Percentiles rank a stretch among this genome's conserved stretches.
These are phyloP conservation scores for Phaeotremella skinneri DNA, from an alignment of 768 basidiomycete genomes.

Conservation along the genomic window DNA sequence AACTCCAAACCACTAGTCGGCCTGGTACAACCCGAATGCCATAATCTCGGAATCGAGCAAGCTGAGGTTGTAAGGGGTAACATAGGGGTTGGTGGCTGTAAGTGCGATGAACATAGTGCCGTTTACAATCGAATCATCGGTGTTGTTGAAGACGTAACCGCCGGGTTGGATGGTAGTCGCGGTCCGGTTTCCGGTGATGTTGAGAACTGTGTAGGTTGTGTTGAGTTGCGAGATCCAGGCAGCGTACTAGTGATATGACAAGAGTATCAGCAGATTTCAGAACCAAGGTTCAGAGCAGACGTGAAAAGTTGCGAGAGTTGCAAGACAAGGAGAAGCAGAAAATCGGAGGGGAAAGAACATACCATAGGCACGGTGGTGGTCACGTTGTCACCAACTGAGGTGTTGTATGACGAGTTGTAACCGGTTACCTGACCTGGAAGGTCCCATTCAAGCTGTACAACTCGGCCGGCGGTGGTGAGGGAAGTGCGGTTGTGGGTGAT, in stretches of 20 bases:
- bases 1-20: conserved; percentile 20
- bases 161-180: conserved; percentile 59
- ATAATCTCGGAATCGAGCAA: conserved; percentile 60
- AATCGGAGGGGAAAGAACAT: conserved; percentile 6
- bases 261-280: no score
- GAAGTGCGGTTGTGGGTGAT: conserved; percentile 61
- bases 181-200: conserved; percentile 53
- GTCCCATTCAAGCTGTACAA: conserved; percentile 60
- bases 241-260: no score
- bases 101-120: conserved; percentile 62
- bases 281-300: no score
- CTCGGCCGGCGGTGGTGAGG: conserved; percentile 56
- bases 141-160: conserved; percentile 54
- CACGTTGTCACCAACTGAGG: conserved; percentile 52
- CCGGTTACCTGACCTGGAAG: conserved; percentile 58
- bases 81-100: conserved; percentile 56
- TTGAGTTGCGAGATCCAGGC: conserved; percentile 66
- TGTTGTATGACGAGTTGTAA: conserved; percentile 59
- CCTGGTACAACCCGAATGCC: conserved; percentile 52
- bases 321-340: neutral
- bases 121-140: conserved; percentile 56
- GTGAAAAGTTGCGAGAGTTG: no score
- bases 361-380: conserved; percentile 57
- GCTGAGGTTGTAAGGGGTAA: conserved; percentile 62
- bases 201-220: conserved; percentile 60